Base-by-base conservation (phyloP, 1,284 basidiomycete species). In the Ustanciosporium gigantosporum region DNA sequence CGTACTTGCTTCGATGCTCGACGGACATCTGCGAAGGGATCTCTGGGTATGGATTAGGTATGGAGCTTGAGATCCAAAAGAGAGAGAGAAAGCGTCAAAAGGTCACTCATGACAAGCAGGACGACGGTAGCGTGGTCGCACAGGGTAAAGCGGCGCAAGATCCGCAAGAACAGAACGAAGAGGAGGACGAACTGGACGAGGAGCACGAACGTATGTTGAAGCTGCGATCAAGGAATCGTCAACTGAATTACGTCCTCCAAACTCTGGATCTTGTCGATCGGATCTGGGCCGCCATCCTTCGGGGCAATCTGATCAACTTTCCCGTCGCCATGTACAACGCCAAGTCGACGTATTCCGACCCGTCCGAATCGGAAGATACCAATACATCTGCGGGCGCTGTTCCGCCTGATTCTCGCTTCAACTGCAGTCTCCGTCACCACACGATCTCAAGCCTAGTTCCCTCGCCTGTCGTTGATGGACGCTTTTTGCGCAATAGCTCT, bases 1-100 rank as follows among this genome's bases (percentile, higher is more conserved):
- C 62, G 5, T 73, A 74, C 29, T 53, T 74, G 9, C 38, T 74
- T 17, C 57, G 72, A 3, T 50, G 60, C 27, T 70, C 66, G 1
- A 60, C 60, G 11, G 72, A 74, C 2, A 31, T 74, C 7, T 41
- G 55, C n/a, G 72, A 74, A 27, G 72, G 68, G 0, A 59, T 74
- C 35, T 38, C 47, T 5, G 72, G 70, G 9, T 74, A 73, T 17
- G 37, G 47, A 25, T 24, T 66, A 14, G 60, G 42, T 0, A 64
- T 58, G 55, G 60, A 58, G 34, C n/a, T 32, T 5, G 50, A 58
- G 23, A 22, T 31, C 9, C 23, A 24, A 4, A 21, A 37, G 4
- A 42, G 46, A 14, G 31, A 46, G 6, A 17, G 31, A 1, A 56
- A 36, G 42, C 49, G 41, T 5, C 45, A 41, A 19, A 45, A 27